A percentile compares a stretch with the other conserved stretches of the same genome.
Evolutionary conservation across 495 filamentous ascomycete species (phyloP).

Genomic region (Lentithecium fluviatile): DNA sequence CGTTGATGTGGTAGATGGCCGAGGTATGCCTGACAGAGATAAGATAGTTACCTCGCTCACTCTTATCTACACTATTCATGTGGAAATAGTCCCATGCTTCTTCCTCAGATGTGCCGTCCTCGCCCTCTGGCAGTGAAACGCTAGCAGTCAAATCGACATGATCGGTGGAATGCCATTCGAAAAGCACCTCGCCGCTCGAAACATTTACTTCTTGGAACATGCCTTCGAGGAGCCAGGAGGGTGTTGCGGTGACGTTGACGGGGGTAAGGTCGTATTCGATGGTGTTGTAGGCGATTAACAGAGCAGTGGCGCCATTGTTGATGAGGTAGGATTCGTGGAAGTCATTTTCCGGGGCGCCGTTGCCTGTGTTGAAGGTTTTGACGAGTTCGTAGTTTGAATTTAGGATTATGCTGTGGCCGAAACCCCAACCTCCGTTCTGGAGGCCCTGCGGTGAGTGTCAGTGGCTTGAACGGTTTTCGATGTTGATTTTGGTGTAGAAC

Average conservation of each 20-base stretch:
- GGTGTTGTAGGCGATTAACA: constrained; percentile 13
- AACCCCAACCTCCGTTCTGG: constrained; percentile 46
- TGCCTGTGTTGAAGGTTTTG: constrained; percentile 38
- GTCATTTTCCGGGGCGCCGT: constrained; percentile 24
- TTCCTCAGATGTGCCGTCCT: constrained; percentile 21
- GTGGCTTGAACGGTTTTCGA: too few relatives aligned
- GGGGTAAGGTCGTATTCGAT: constrained; percentile 3
- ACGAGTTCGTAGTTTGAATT: constrained; percentile 53
- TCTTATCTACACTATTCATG: constrained; percentile 25
- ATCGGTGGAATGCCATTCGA: constrained; percentile 23
- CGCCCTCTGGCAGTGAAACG: constrained; percentile 39
- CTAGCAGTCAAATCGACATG: constrained; percentile 45
- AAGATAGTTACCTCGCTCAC: constrained; percentile 19
- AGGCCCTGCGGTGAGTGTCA: too few relatives aligned
- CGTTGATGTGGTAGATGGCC: constrained; percentile 21
- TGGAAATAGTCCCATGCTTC: constrained; percentile 25
- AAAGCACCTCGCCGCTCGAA: constrained; percentile 17
- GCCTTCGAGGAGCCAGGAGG: constrained; percentile 10
- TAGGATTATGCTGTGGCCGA: constrained; percentile 56
- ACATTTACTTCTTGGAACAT: constrained; percentile 28
- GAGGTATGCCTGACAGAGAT: constrained; percentile 19
- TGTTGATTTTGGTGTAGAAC: too few relatives aligned
- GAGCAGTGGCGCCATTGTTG: constrained; percentile 16
- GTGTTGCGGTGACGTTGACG: constrained; percentile 24
- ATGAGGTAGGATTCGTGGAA: constrained; percentile 21